A percentile compares a stretch with the other conserved stretches of the same genome.
phyloP scores from a whole-genome alignment of 768 basidiomycete genomes.

The Lactarius sp. region DNA sequence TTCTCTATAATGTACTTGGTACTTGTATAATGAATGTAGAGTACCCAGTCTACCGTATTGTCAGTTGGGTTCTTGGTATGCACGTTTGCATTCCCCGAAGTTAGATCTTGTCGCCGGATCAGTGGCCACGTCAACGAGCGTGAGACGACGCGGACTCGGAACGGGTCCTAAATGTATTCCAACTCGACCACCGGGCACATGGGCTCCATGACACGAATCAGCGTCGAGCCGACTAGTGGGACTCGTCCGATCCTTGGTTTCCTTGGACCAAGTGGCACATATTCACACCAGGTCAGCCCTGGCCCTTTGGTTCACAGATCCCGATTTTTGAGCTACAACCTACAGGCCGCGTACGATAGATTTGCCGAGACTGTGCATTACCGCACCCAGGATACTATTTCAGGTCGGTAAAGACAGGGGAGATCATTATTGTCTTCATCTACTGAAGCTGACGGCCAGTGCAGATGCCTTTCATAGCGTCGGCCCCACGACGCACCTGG shows the following conservation, averaged over 20 bases:
- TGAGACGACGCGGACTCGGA: not conserved
- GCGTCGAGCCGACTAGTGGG: not conserved
- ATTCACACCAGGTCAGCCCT: conserved; percentile 54
- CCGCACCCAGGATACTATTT: conserved; percentile 10
- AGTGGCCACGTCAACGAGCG: not conserved
- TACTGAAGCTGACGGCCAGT: not conserved
- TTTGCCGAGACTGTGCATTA: conserved; percentile 47
- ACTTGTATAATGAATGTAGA: not conserved
- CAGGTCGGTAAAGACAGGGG: conserved; percentile 24
- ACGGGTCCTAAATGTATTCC: not conserved
- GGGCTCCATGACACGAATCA: not conserved
- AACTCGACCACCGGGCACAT: not conserved
- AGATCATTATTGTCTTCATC: not conserved
- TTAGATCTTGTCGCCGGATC: no score
- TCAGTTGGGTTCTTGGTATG: not conserved
- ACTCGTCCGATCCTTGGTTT: conserved; percentile 40
- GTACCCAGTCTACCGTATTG: not conserved
- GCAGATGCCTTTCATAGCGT: conserved; percentile 58
- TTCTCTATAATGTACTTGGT: not conserved
- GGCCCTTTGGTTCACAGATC: conserved; percentile 27
- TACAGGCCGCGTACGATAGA: conserved; percentile 44
- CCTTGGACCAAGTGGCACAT: conserved; percentile 67
- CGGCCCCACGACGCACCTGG: conserved; percentile 42
- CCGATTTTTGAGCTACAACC: not conserved
- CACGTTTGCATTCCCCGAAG: not conserved